Evolutionary conservation across 208 protist genomes (phyloP), one percentile per base, ranked within the genome.

Genomic region (Acanthamoeba sp.): DNA sequence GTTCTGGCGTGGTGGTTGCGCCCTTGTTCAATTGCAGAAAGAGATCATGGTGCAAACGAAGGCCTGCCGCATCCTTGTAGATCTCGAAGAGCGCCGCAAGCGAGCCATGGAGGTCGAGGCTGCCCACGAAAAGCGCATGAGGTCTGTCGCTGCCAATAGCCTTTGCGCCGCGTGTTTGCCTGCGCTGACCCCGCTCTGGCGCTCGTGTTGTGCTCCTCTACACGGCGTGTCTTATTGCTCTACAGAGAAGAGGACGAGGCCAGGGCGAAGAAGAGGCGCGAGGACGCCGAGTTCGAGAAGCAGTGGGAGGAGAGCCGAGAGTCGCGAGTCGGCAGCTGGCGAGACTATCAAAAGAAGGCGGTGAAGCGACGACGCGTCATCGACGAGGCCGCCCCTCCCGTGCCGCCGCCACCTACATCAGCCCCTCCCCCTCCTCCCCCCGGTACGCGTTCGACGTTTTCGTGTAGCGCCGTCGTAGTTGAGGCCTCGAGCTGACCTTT

Each of bases 221-320:
- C n/a, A n/a, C n/a, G n/a, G n/a, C n/a, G 29, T 69, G 20, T 10
- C 22, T 5, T 69, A 18, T 69, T 27, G 20, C 20, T 4, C 62
- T 62, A 18, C 62, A 55, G 80, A 27, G 80, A 89, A 27, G 45
- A 89, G 80, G 80, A 89, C 14, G 29, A 45, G 12, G 80, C 80
- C 4, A 14, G 38, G 14, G 4, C 27, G 27, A 89, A 89, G n/a
- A 89, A 64, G 48, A 45, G 34, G 7, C 38, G 38, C 12, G 48
- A 64, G 80, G 80, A 64, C 29, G 45, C 48, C n/a, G 48, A 89
- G 80, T 64, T 45, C n/a, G 80, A 89, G 80, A 52, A 89, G 80
- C 45, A 34, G 27, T 89, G 80, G 80, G 80, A 89, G 48, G 48
- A 89, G 10, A 64, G 48, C 27, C 40, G 80, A n/a, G 80, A 89